Percentiles rank a stretch among this genome's conserved stretches.
Conservation (phyloP, 2,329 filamentous ascomycete genomes). For the Pseudogymnoascus sp. region DNA sequence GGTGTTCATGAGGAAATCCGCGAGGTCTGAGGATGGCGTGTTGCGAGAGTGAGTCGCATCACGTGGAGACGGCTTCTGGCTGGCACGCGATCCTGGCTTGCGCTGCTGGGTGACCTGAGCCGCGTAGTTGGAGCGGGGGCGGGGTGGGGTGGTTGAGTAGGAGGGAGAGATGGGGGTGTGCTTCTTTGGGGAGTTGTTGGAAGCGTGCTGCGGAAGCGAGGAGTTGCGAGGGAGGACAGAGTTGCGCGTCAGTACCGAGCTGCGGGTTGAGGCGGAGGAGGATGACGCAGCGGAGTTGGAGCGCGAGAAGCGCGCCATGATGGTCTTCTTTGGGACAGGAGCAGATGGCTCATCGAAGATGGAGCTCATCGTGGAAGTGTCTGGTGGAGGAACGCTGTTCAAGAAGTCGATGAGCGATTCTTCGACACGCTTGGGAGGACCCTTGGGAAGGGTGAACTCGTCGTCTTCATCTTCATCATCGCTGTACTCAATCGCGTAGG, state of each 20-base stretch:
- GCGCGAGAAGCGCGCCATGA: constrained; percentile 51
- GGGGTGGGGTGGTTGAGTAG: constrained; percentile 45
- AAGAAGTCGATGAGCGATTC: constrained; percentile 70
- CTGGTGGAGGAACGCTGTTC: constrained; percentile 58
- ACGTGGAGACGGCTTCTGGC: constrained; percentile 49
- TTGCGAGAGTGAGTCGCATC: constrained; percentile 33
- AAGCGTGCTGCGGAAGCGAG: constrained; percentile 23
- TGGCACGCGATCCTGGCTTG: constrained; percentile 26
- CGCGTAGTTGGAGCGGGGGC: constrained; percentile 16
- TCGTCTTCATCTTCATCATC: constrained; percentile 32
- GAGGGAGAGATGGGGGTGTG: constrained; percentile 29
- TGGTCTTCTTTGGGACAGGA: constrained; percentile 33
- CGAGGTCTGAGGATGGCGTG: constrained; percentile 44
- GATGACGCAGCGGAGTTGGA: constrained; percentile 16
- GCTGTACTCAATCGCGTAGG: constrained; percentile 83
- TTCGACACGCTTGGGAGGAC: constrained; percentile 40
- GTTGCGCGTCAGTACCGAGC: constrained; percentile 27
- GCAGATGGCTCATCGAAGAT: not conserved
- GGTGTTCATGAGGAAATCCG: constrained; percentile 64
- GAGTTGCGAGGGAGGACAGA: constrained; percentile 24
- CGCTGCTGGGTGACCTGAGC: constrained; percentile 20
- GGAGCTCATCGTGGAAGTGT: constrained; percentile 4
- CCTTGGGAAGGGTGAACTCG: constrained; percentile 15
- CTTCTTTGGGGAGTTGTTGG: constrained; percentile 33
- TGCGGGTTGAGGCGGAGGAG: constrained; percentile 29